Percentiles rank a stretch among this genome's conserved stretches.
Evolutionary conservation across 2,329 filamentous ascomycete species (phyloP).

Genomic region (Aspergillus nomiae): DNA sequence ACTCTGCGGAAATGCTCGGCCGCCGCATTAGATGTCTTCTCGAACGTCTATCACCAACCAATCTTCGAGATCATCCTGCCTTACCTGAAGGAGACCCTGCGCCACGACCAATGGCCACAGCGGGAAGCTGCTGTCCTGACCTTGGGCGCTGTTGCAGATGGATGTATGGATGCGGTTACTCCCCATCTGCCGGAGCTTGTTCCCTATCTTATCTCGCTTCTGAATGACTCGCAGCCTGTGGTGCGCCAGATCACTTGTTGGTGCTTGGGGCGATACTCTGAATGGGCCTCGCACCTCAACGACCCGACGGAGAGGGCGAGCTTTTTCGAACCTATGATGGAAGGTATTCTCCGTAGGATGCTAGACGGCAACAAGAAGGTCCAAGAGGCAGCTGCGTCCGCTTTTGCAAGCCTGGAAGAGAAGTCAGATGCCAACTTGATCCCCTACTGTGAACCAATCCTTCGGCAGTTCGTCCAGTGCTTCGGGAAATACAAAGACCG

Average conservation of each 20-base stretch:
- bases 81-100: conserved; percentile 86
- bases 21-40: conserved; percentile 90
- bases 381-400: conserved; percentile 92
- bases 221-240: conserved; percentile 83
- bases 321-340: conserved; percentile 96
- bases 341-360: conserved; percentile 92
- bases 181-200: conserved; percentile 90
- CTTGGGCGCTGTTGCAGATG: conserved; percentile 90
- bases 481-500: conserved; percentile 96
- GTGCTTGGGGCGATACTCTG: conserved; percentile 90
- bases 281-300: conserved; percentile 80
- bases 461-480: conserved; percentile 88
- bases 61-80: conserved; percentile 92
- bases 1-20: conserved; percentile 96
- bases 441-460: conserved; percentile 85
- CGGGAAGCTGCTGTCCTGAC: conserved; percentile 93
- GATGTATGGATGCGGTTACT: conserved; percentile 85
- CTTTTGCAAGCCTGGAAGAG: conserved; percentile 94
- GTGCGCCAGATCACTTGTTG: conserved; percentile 97
- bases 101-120: conserved; percentile 85
- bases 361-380: conserved; percentile 97
- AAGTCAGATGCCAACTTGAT: conserved; percentile 79
- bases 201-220: conserved; percentile 82
- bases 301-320: conserved; percentile 68
- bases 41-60: conserved; percentile 80